Base-by-base conservation (phyloP, 208 protist species). In the Porcisia deanei region DNA sequence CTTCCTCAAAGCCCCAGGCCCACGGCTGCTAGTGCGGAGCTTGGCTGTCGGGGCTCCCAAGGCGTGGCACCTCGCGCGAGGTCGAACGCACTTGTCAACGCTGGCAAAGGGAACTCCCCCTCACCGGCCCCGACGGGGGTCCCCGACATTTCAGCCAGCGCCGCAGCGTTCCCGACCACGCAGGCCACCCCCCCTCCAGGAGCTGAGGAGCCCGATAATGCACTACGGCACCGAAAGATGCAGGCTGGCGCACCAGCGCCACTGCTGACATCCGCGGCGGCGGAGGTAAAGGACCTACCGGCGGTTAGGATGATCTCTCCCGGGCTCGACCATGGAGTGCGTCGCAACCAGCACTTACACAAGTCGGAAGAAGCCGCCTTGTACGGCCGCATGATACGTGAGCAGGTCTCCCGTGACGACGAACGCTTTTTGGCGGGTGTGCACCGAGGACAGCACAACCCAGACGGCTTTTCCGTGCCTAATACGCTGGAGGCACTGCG, bases 401-500 rank as follows among this genome's bases (percentile, higher is more conserved):
- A 79, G 52, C 70, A 69, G 22, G 73, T 75, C 58, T 79, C 77
- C 25, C 69, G 61, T 22, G 77, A 81, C 14, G 85, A 83, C 25
- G 73, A 80, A 47, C 74, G 57, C 20, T 77, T 83, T 22, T 57
- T 80, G 25, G 73, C 53, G 14, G 74, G 79, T 20, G 66, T 70
- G 79, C 72, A 82, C 54, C 43, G 37, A n/a, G 63, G 54, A 10
- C 65, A 59, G 20, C 71, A 55, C 41, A 75, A 68, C 47, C 20
- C 82, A 60, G 70, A 71, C 30, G 80, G 69, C 43, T 58, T 49
- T 2, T 73, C 77, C 16, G 71, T 91, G 55, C 91, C 91, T 8
- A 91, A 85, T 71, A 95, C 85, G 70, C 84, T 96, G n/a, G 92
- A 96, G 67, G 81, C 81, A 14, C 82, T 96, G 67, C 84, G 86